Evolutionary conservation across 345 rosid species (phyloP), one percentile per base, ranked within the genome.

Genomic region (Garcia nutans): DNA sequence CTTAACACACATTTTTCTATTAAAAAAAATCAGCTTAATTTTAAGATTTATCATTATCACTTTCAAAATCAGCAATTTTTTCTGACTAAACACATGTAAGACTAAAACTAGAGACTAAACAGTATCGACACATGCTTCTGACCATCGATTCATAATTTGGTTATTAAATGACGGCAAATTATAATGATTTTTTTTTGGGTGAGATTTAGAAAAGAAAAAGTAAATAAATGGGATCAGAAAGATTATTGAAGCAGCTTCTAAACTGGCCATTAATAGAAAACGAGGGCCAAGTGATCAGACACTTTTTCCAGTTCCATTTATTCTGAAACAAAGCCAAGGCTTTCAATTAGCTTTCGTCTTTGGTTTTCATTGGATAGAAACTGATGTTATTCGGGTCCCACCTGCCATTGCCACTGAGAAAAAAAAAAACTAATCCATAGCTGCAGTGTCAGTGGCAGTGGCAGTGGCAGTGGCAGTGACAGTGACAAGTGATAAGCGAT

Each of bases 351-450:
- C 8, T 1, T 17, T 13, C 26, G 19, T 65, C 20, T 28, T 15
- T 13, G 19, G 42, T 68, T 59, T 20, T 52, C 17, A 73, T 60
- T 73, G 73, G 77, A 59, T 45, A 66, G 61, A 65, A 68, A 68
- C 70, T 68, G 64, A 42, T 28, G 57, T 0, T 23, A 8, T 8
- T 11, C 8, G 82, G 75, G 62, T 8, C 74, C 56, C 17, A 63
- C 47, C 22, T 61, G 23, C 50, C 22, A 3, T 60, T 52, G 8
- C 41, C 41, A 37, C 7, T 37, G 6, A 0, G 4, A 5, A 5
- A 5, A 33, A 33, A 2, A 0, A 37, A 37, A 68, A 28, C 72
- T 65, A 55, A 56, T 19, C n/a, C 65, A 33, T 23, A 26, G 23
- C 77, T 59, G 8, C 57, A 31, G 73, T 47, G 16, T 15, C 44